Percentiles rank a stretch among this genome's conserved stretches.
Conservation (phyloP, 139 green algal genomes). For the Closterium sp. region DNA sequence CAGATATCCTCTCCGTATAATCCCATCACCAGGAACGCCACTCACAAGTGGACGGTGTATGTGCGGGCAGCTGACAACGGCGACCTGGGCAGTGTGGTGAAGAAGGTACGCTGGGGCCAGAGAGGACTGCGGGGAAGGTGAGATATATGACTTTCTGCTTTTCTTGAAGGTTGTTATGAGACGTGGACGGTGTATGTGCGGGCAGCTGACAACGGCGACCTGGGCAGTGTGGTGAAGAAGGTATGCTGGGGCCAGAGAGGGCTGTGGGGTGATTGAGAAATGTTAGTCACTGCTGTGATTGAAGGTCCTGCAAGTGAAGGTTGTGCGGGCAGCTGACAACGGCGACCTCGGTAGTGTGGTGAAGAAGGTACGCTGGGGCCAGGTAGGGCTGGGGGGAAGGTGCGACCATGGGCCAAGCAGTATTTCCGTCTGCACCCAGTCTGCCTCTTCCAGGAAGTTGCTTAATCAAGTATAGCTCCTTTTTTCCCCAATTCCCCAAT, state of each 20-base stretch:
- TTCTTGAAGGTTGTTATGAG: too few relatives aligned
- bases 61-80: constrained; percentile 70
- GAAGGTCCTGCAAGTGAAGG: constrained; percentile 66
- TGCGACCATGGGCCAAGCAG: too few relatives aligned
- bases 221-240: constrained; percentile 70
- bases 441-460: too few relatives aligned
- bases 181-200: constrained; percentile 92
- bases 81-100: constrained; percentile 71
- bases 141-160: too few relatives aligned
- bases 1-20: too few relatives aligned
- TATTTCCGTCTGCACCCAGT: too few relatives aligned
- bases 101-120: constrained; percentile 51
- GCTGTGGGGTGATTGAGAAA: too few relatives aligned
- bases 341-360: constrained; percentile 76
- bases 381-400: too few relatives aligned
- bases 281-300: too few relatives aligned
- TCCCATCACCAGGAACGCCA: constrained; percentile 49
- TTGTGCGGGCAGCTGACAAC: constrained; percentile 72
- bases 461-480: too few relatives aligned
- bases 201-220: constrained; percentile 71
- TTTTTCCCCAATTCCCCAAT: too few relatives aligned
- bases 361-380: constrained; percentile 52
- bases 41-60: constrained; percentile 94
- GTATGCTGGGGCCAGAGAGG: not conserved
- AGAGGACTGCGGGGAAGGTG: not conserved